phyloP scores from a whole-genome alignment of 1,284 basidiomycete species.

The Gomphus bonarii region DNA sequence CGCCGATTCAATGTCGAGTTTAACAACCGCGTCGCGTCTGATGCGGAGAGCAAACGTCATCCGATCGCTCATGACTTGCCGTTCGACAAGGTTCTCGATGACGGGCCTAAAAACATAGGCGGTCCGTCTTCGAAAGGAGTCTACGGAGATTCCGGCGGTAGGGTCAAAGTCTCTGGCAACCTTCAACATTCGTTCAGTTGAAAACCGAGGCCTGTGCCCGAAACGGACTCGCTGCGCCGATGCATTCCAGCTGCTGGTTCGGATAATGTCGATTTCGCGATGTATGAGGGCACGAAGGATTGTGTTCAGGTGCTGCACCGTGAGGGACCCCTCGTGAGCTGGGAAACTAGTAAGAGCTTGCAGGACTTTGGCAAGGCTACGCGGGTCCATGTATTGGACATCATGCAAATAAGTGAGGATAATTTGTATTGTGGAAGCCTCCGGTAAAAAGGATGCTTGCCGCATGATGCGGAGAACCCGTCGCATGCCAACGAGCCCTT shows the following conservation, averaged over 20 bases:
- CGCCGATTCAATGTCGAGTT: conserved; percentile 39
- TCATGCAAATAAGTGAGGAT: conserved; percentile 40
- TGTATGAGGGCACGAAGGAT: conserved; percentile 39
- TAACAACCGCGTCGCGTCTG: conserved; percentile 40
- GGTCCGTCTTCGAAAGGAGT: conserved; percentile 24
- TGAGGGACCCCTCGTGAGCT: conserved; percentile 24
- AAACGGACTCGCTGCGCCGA: conserved; percentile 29
- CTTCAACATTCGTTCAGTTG: conserved; percentile 18
- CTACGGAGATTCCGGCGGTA: conserved; percentile 33
- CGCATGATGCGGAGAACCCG: conserved; percentile 44
- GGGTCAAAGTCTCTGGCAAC: conserved; percentile 33
- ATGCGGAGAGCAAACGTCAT: conserved; percentile 51
- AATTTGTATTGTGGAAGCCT: conserved; percentile 42
- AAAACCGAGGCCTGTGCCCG: conserved; percentile 16
- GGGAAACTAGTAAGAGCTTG: conserved; percentile 29
- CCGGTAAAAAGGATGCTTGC: conserved; percentile 33
- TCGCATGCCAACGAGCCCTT: conserved; percentile 36
- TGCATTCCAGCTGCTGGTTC: conserved; percentile 41
- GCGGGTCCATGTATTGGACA: conserved; percentile 30
- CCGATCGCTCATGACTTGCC: conserved; percentile 42
- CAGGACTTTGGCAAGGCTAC: conserved; percentile 35
- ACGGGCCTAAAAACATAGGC: conserved; percentile 29
- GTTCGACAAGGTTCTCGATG: conserved; percentile 33
- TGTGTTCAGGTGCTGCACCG: conserved; percentile 38
- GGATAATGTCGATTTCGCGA: conserved; percentile 32